These are phyloP conservation scores for Parastagonospora avenae DNA, from an alignment of 2,329 filamentous ascomycete genomes.

Conservation along the genomic window DNA sequence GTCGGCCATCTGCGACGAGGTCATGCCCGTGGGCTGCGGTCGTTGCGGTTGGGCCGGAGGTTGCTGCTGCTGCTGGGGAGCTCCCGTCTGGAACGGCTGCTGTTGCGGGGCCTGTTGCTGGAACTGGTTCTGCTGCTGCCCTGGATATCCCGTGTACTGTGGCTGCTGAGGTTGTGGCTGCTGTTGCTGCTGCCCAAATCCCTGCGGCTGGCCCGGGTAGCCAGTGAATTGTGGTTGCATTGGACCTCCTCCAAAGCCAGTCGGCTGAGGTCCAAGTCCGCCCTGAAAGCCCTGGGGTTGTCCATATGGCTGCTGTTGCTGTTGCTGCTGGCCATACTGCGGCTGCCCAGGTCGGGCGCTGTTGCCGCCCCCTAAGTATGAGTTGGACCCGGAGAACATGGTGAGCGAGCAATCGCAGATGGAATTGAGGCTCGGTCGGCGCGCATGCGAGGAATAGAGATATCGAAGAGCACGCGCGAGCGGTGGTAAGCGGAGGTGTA, in stretches of 20 bases:
- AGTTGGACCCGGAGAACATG: constrained; percentile 93
- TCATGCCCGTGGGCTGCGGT: constrained; percentile 64
- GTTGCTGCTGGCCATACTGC: constrained; percentile 51
- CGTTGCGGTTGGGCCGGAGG: constrained; percentile 52
- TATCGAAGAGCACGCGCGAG: constrained; percentile 18
- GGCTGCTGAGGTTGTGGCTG: constrained; percentile 40
- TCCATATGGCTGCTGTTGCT: constrained; percentile 55
- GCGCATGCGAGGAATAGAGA: constrained; percentile 27
- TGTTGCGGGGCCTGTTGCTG: constrained; percentile 60
- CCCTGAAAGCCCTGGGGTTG: constrained; percentile 61
- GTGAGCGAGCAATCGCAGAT: constrained; percentile 33
- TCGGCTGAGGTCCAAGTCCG: constrained; percentile 54
- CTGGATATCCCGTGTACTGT: constrained; percentile 56
- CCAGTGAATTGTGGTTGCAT: constrained; percentile 56
- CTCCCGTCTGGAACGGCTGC: constrained; percentile 46
- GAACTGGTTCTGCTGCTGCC: constrained; percentile 54
- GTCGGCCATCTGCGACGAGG: constrained; percentile 67
- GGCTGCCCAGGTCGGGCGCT: constrained; percentile 70
- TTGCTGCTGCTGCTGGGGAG: constrained; percentile 63
- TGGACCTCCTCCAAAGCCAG: constrained; percentile 56
- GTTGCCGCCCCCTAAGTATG: constrained; percentile 80
- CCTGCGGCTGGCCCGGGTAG: constrained; percentile 53
- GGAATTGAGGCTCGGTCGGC: constrained; percentile 16
- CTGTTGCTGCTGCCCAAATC: constrained; percentile 56
- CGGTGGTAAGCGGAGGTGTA: constrained; percentile 26